phyloP scores from a whole-genome alignment of 2,329 filamentous ascomycete species.

The Botryotinia calthae region DNA sequence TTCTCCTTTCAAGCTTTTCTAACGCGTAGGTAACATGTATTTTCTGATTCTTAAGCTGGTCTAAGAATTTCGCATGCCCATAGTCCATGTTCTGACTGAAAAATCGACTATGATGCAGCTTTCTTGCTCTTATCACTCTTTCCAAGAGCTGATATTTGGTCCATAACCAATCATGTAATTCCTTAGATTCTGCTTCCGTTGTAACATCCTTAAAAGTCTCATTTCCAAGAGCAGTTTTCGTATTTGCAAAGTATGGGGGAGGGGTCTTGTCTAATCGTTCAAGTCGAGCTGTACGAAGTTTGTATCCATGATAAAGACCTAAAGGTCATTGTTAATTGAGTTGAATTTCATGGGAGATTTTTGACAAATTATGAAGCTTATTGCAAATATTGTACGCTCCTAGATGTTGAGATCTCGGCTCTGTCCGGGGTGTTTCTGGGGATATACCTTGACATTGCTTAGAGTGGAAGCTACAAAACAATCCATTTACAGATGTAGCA shows the following conservation, averaged over 20 bases:
- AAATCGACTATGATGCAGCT: constrained; percentile 45
- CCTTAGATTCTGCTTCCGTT: constrained; percentile 41
- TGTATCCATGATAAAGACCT: constrained; percentile 49
- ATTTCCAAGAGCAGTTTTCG: constrained; percentile 41
- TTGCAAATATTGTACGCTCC: neutral
- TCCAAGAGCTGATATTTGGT: constrained; percentile 39
- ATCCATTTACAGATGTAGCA: constrained; percentile 43
- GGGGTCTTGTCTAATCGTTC: constrained; percentile 40
- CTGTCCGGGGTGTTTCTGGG: neutral
- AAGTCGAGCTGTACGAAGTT: constrained; percentile 46
- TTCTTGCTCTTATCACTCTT: constrained; percentile 44
- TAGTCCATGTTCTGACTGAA: constrained; percentile 45
- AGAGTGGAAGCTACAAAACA: constrained; percentile 45
- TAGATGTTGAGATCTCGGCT: neutral
- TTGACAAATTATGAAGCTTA: too few relatives aligned
- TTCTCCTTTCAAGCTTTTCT: constrained; percentile 45
- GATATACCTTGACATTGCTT: constrained; percentile 42
- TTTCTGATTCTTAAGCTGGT: constrained; percentile 41
- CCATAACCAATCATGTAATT: constrained; percentile 45
- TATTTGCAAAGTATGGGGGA: constrained; percentile 42
- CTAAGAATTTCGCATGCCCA: constrained; percentile 44
- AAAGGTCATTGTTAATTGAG: neutral
- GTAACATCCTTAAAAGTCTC: constrained; percentile 43
- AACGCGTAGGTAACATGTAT: constrained; percentile 37
- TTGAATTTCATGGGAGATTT: neutral